Base-by-base conservation (phyloP, 108 stramenopile genomes). In the Cyclostephanos tholiformis region DNA sequence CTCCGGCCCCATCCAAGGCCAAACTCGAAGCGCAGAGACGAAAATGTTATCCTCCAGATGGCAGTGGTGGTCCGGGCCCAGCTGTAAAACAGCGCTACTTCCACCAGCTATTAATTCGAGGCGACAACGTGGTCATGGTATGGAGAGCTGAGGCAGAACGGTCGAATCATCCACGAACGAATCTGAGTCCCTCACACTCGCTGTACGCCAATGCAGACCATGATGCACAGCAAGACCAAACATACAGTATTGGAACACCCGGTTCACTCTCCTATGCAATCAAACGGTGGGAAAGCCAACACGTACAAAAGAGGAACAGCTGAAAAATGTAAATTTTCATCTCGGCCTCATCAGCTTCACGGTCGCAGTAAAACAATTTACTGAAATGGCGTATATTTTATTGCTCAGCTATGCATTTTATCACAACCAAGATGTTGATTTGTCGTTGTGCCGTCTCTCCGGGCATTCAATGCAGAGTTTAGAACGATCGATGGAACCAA, bases 61-160 rank as follows among this genome's bases (percentile, higher is more conserved):
- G 73, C 14, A 72, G 81, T 57, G 75, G 79, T 62, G 74, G 80
- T 13, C 78, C 71, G 35, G 66, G 72, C 16, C 75, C 78, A 58
- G 71, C 59, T 41, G 74, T 86, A 35, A 80, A 82, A 59, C 82
- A 81, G 69, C 87, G 91, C 6, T 76, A 82, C 59, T 85, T 95
- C 72, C 82, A 84, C 65, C 85, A 89, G 67, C 65, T 95, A 8
- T 39, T 95, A 52, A 84, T 95, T 10, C 71, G 94, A 38, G 94
- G 94, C 29, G 94, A 95, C 61, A 89, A 80, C 76, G 90, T 95
- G 30, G 91, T 95, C 29, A 80, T 87, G 79, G 79, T 92, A 4
- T 95, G 90, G 77, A 82, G 80, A 59, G 94, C 88, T 5, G 80
- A 82, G 19, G 46, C 65, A 17, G 89, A 89, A 74, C 59, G 75